These are phyloP conservation scores for Chalciporus sp. DNA, from an alignment of 1,284 basidiomycete species.

Conservation along the genomic window DNA sequence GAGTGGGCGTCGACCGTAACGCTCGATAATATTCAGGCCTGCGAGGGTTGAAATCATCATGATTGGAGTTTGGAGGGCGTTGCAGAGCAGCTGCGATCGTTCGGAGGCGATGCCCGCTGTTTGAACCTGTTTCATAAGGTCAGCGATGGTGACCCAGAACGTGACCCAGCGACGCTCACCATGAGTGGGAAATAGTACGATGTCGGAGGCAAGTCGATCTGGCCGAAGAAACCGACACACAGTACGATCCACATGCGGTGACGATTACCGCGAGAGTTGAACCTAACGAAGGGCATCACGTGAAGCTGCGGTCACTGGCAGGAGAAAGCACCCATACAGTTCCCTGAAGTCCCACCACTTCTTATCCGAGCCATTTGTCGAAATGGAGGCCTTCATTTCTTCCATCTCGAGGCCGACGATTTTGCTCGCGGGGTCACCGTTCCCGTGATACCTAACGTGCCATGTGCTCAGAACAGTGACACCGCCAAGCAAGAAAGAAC, in stretches of 20 bases:
- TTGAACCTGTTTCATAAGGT: constrained; percentile 8
- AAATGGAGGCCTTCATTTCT: constrained; percentile 19
- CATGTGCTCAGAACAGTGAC: neutral
- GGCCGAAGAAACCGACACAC: constrained; percentile 22
- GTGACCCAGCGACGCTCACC: neutral
- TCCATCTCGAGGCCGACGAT: constrained; percentile 24
- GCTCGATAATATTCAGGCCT: constrained; percentile 16
- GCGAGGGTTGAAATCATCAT: constrained; percentile 18
- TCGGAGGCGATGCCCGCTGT: constrained; percentile 18
- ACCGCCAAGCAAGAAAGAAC: neutral
- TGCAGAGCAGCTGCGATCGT: constrained; percentile 15
- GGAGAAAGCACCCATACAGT: constrained; percentile 1
- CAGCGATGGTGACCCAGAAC: neutral
- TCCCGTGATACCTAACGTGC: constrained; percentile 16
- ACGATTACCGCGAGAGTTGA: constrained; percentile 15
- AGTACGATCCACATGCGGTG: constrained; percentile 17
- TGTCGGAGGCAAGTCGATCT: constrained; percentile 19
- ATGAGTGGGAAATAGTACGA: constrained; percentile 21
- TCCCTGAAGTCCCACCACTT: constrained; percentile 23
- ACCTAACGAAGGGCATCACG: neutral
- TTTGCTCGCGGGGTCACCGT: constrained; percentile 16
- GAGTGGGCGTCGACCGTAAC: constrained; percentile 15
- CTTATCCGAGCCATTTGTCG: constrained; percentile 19
- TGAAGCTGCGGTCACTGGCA: too few species aligned
- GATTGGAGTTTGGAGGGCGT: constrained; percentile 19